A percentile compares a stretch with the other conserved stretches of the same genome.
phyloP scores from a whole-genome alignment of 169 alveolate genomes.

The Plasmodium blacklocki region DNA sequence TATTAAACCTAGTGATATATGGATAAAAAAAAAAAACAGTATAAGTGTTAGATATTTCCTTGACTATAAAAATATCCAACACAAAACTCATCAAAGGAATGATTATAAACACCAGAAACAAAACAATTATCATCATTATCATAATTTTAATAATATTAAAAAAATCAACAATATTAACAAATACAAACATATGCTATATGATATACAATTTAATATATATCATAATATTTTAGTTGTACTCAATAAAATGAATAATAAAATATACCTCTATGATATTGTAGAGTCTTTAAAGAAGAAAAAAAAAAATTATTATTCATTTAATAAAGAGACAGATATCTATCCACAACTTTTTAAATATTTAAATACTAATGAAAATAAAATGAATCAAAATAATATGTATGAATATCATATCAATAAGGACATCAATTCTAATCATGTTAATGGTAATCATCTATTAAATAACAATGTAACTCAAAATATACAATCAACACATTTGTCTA shows the following conservation, averaged over 20 bases:
- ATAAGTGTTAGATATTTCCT: slow-evolving; percentile 52
- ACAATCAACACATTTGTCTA: neutral
- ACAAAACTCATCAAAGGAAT: neutral
- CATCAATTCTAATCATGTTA: neutral
- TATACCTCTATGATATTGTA: slow-evolving; percentile 31
- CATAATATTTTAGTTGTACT: slow-evolving; percentile 31
- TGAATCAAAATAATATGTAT: neutral
- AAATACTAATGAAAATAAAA: neutral
- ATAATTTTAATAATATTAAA: neutral
- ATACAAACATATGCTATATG: neutral
- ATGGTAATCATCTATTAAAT: neutral
- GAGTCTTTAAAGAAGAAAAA: neutral
- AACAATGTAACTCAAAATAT: too few species aligned
- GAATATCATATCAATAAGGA: neutral
- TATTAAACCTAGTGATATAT: slow-evolving; percentile 69
- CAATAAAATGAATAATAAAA: slow-evolving; percentile 9
- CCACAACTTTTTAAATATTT: too few species aligned
- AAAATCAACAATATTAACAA: neutral
- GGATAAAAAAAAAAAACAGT: slow-evolving; percentile 71
- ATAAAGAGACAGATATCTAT: neutral
- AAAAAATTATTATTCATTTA: neutral
- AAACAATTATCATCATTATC: neutral
- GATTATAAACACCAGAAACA: neutral
- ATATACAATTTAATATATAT: neutral
- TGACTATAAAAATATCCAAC: slow-evolving; percentile 13